phyloP scores from a whole-genome alignment of 2,329 filamentous ascomycete genomes.

The Cladosporium sp. region DNA sequence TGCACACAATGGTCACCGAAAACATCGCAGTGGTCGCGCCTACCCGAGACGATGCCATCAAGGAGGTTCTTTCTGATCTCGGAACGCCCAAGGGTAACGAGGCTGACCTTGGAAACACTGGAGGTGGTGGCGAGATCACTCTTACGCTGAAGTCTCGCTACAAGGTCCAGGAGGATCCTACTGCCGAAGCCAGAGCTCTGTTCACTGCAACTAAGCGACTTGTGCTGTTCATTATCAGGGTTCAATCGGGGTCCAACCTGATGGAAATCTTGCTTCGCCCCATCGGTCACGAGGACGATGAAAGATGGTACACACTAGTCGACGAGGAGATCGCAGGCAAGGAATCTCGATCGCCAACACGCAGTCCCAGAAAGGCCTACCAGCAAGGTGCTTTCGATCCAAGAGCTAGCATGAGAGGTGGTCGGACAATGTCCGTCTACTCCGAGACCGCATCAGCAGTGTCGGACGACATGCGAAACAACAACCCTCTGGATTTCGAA shows the following conservation, averaged over 20 bases:
- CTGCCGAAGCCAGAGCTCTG: conserved; percentile 84
- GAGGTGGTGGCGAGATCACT: conserved; percentile 37
- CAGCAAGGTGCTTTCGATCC: conserved; percentile 32
- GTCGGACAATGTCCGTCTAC: conserved; percentile 39
- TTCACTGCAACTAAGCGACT: conserved; percentile 99
- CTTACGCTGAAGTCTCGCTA: conserved; percentile 38
- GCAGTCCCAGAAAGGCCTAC: conserved; percentile 15
- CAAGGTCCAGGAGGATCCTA: conserved; percentile 65
- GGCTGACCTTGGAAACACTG: conserved; percentile 58
- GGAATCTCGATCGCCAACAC: conserved; percentile 31
- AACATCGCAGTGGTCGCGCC: conserved; percentile 79
- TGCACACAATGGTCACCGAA: conserved; percentile 81
- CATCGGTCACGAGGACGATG: conserved; percentile 81
- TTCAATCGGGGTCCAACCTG: conserved; percentile 89
- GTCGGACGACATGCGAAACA: conserved; percentile 32
- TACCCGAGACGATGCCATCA: conserved; percentile 78
- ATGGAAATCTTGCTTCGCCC: conserved; percentile 93
- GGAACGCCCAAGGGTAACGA: conserved; percentile 97
- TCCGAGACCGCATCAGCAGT: conserved; percentile 42
- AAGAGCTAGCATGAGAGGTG: conserved; percentile 32
- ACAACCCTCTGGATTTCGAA: conserved; percentile 76
- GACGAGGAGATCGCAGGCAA: conserved; percentile 69
- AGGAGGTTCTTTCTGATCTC: conserved; percentile 88
- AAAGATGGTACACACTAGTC: conserved; percentile 80
- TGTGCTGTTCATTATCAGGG: conserved; percentile 94